A percentile compares a stretch with the other conserved stretches of the same genome.
These are phyloP conservation scores for Beauveria caledonica DNA, from an alignment of 2,329 filamentous ascomycete genomes.

Conservation along the genomic window DNA sequence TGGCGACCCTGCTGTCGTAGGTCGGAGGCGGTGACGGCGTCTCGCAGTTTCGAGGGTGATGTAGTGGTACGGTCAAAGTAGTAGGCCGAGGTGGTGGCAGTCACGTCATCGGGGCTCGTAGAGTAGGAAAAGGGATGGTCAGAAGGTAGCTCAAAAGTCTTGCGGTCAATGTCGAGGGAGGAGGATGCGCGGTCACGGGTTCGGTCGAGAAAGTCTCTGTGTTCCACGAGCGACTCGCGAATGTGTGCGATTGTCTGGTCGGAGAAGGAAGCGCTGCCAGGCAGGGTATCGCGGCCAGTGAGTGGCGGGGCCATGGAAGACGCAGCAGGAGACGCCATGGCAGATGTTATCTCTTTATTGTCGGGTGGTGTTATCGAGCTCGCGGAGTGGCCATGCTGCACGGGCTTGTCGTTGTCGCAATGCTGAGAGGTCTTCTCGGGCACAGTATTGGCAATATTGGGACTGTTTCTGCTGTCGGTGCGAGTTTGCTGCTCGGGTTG, in stretches of 20 bases:
- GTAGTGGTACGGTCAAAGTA: conserved; percentile 13
- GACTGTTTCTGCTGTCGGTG: neutral
- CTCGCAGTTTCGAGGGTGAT: conserved; percentile 9
- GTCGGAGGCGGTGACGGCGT: neutral
- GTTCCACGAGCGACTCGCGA: conserved; percentile 29
- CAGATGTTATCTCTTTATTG: conserved; percentile 18
- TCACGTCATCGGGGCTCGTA: conserved; percentile 21
- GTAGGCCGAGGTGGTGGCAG: conserved; percentile 17
- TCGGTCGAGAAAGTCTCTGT: conserved; percentile 25
- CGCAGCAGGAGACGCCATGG: conserved; percentile 15
- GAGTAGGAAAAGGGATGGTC: conserved; percentile 12
- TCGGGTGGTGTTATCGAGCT: conserved; percentile 1
- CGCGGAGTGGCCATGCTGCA: neutral
- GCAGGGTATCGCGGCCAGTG: conserved; percentile 21
- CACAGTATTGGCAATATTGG: neutral
- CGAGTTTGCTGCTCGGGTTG: neutral
- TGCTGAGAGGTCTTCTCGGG: neutral
- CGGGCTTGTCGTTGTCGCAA: neutral
- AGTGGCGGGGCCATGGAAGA: conserved; percentile 18
- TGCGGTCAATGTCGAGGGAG: conserved; percentile 28
- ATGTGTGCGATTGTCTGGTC: conserved; percentile 25
- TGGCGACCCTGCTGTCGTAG: neutral
- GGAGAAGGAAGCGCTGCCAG: conserved; percentile 25
- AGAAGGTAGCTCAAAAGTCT: conserved; percentile 14
- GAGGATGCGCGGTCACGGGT: conserved; percentile 22